Base-by-base conservation (phyloP, 495 filamentous ascomycete species). In the Usnea hakonensis region DNA sequence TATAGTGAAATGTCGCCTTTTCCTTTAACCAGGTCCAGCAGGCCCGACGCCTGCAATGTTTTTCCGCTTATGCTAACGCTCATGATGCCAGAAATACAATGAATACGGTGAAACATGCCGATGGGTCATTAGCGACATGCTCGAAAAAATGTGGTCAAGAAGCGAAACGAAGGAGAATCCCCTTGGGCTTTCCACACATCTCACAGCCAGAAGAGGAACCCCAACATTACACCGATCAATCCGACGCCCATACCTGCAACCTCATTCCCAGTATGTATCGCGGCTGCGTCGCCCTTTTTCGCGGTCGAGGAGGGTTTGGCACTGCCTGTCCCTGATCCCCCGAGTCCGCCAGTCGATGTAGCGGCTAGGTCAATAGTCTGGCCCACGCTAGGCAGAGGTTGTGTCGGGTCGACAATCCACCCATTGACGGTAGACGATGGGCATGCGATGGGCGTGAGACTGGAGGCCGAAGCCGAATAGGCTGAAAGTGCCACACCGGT, bases 401-500 rank as follows among this genome's bases (percentile, higher is more conserved):
- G 80, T 68, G 82, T 83, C 21, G 87, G 85, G 64, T 89, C 73
- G 8, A 94, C 83, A 41, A 82, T 75, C 90, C 90, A 96, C 52
- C 83, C 82, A 55, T 81, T 83, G 1, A 78, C 64, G 0, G 88
- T 92, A 28, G 81, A 86, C 4, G 82, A 71, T 14, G 91, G 91
- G 74, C 91, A 96, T 9, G 80, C 77, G 14, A 86, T 81, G 10
- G 71, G 65, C 14, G 63, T 67, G 56, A 78, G 73, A n/a, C 81
- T 82, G 16, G 83, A 81, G 5, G 87, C 78, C 32, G 68, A 76
- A 8, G 87, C 79, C 35, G 76, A 77, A 75, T 95, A 96, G 11
- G 75, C 79, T 5, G 81, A 81, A 58, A 79, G 77, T 23, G 79
- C 74, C 30, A 91, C 81, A 43, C 89, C 88, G 0, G 83, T 83